Percentiles rank a stretch among this genome's conserved stretches.
phyloP scores from a whole-genome alignment of 2,329 filamentous ascomycete genomes.

The Fusarium cicatricum region DNA sequence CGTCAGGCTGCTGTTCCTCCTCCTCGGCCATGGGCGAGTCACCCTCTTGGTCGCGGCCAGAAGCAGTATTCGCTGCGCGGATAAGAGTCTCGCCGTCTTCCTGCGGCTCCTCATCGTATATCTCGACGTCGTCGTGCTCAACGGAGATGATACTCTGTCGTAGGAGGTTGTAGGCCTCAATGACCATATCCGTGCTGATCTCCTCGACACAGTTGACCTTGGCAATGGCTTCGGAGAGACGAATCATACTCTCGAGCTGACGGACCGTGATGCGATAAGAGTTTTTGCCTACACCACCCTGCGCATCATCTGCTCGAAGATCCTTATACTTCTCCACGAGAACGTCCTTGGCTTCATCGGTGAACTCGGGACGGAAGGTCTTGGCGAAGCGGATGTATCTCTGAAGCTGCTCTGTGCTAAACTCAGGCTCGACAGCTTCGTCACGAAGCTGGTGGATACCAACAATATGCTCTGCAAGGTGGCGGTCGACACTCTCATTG shows the following conservation, averaged over 20 bases:
- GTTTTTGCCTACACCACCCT: constrained; percentile 92
- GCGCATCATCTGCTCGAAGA: constrained; percentile 88
- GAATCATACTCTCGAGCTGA: constrained; percentile 95
- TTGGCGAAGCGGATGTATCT: constrained; percentile 96
- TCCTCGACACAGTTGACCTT: constrained; percentile 97
- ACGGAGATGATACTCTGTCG: constrained; percentile 96
- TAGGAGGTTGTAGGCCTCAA: constrained; percentile 90
- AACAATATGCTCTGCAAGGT: constrained; percentile 94
- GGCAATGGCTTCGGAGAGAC: constrained; percentile 95
- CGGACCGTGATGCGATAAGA: constrained; percentile 97
- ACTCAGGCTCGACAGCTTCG: constrained; percentile 89
- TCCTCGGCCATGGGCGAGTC: constrained; percentile 54
- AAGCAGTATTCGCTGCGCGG: constrained; percentile 52
- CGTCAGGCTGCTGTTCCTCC: constrained; percentile 47
- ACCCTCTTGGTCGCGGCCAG: constrained; percentile 56
- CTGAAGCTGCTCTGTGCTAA: constrained; percentile 95
- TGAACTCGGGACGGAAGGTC: constrained; percentile 94
- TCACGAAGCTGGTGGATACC: constrained; percentile 92
- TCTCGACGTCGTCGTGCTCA: constrained; percentile 95
- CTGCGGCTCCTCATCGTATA: constrained; percentile 74
- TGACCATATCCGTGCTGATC: constrained; percentile 83
- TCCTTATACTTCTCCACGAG: constrained; percentile 97
- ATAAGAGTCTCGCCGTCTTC: constrained; percentile 57
- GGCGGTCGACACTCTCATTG: constrained; percentile 88
- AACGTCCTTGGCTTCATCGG: constrained; percentile 81